These are phyloP conservation scores for Pseudocercospora crystallina DNA, from an alignment of 2,329 filamentous ascomycete genomes.

Conservation along the genomic window DNA sequence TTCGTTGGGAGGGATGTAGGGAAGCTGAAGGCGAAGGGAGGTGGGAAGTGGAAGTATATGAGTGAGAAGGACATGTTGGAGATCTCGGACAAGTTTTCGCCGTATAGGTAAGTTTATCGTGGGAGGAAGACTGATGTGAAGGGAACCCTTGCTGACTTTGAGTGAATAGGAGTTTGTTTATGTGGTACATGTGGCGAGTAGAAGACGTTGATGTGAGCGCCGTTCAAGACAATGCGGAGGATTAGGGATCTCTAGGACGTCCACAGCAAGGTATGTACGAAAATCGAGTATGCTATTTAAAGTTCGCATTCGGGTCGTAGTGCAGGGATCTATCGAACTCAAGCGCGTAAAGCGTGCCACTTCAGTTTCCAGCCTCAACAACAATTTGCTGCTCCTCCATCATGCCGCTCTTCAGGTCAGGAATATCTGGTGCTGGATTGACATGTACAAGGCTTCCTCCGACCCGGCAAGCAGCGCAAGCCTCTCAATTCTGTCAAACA, in stretches of 20 bases:
- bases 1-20: constrained; percentile 79
- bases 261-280: too few relatives aligned
- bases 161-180: constrained; percentile 71
- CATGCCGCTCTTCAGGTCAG: too few relatives aligned
- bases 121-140: constrained; percentile 3
- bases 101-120: constrained; percentile 63
- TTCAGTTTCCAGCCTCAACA: too few relatives aligned
- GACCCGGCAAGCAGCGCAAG: too few relatives aligned
- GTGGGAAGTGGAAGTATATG: constrained; percentile 98
- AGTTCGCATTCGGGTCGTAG: too few relatives aligned
- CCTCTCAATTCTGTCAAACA: too few relatives aligned
- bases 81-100: constrained; percentile 73
- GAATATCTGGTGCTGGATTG: too few relatives aligned
- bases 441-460: too few relatives aligned
- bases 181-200: constrained; percentile 93
- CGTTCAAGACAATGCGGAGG: constrained; percentile 22
- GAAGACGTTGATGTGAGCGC: constrained; percentile 24
- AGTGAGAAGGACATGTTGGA: constrained; percentile 87
- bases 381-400: too few relatives aligned
- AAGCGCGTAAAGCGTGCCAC: too few relatives aligned
- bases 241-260: not conserved
- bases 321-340: too few relatives aligned
- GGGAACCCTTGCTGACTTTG: constrained; percentile 9
- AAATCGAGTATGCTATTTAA: too few relatives aligned
- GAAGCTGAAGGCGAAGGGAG: constrained; percentile 75